Base-by-base conservation (phyloP, 495 filamentous ascomycete species). In the Lophiotrema nucula region DNA sequence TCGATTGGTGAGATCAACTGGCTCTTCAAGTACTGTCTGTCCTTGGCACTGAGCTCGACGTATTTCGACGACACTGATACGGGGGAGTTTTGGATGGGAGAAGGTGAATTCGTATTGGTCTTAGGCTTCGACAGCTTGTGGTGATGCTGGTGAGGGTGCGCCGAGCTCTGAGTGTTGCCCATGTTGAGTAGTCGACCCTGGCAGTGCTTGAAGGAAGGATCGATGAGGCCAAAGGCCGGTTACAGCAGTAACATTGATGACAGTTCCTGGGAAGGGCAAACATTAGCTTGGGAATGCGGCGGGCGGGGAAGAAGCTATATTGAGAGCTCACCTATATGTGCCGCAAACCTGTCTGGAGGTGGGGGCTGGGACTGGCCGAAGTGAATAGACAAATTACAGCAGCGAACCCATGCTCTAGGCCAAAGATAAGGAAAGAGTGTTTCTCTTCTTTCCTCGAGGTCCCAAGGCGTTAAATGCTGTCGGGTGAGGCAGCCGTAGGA, bases 41-140 rank as follows among this genome's bases (percentile, higher is more conserved):
- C 58, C 39, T 21, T 58, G n/a, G 28, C 16, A 46, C 46, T 56
- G n/a, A 60, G 24, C 22, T 59, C 50, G 13, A 49, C 41, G 49
- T 57, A 63, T 57, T 56, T 62, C n/a, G 53, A 56, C n/a, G 41
- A 37, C 15, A 50, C 28, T 10, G 50, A 60, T 2, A 39, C 33
- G 5, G 53, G 53, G n/a, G 54, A 52, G n/a, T 48, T 45, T n/a
- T 23, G 11, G 19, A 47, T 54, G 4, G 58, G 59, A 12, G 64
- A 52, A 3, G 49, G 49, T 28, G 62, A 62, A 33, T 66, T 66
- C 18, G 54, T 57, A 54, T 62, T 59, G 13, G 65, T 65, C 61
- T 51, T 65, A 10, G 66, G 66, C 45, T 68, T 68, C n/a, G 55
- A 62, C 13, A 68, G 66, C 47, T 45, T 53, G 42, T 66, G 48